Evolutionary conservation across 2,329 filamentous ascomycete genomes (phyloP).

Genomic region (Aspergillus clavatus): DNA sequence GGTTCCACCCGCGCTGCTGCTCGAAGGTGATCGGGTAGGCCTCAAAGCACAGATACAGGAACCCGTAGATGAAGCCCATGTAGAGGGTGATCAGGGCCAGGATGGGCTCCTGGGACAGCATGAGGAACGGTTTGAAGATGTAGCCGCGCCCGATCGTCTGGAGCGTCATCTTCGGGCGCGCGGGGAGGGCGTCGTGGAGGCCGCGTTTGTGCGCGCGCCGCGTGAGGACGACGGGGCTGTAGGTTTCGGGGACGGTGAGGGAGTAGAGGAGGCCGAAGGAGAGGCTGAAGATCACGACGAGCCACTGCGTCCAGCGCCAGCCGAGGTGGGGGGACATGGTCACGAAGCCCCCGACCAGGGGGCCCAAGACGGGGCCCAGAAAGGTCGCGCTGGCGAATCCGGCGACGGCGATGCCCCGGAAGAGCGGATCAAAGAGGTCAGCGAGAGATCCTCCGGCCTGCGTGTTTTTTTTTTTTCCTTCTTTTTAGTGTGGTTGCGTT

Average conservation of each 20-base stretch:
- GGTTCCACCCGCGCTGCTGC: constrained; percentile 40
- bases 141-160: too few relatives aligned
- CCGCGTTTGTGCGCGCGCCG: constrained; percentile 43
- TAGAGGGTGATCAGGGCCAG: constrained; percentile 31
- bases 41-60: constrained; percentile 38
- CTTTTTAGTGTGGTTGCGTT: too few relatives aligned
- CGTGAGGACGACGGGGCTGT: constrained; percentile 41
- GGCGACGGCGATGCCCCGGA: constrained; percentile 48
- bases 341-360: constrained; percentile 18
- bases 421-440: constrained; percentile 46
- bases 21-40: constrained; percentile 51
- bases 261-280: constrained; percentile 34
- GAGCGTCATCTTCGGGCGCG: constrained; percentile 46
- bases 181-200: constrained; percentile 43
- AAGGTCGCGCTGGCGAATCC: constrained; percentile 48
- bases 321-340: too few relatives aligned
- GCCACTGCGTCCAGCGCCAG: constrained; percentile 46
- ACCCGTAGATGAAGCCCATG: constrained; percentile 34
- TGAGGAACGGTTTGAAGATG: too few relatives aligned
- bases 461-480: too few relatives aligned
- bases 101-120: constrained; percentile 43
- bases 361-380: constrained; percentile 25
- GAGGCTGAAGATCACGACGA: constrained; percentile 37
- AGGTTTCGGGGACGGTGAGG: constrained; percentile 49
- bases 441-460: constrained; percentile 45